A percentile compares a stretch with the other conserved stretches of the same genome.
These are phyloP conservation scores for Alternaria brassicae DNA, from an alignment of 2,329 filamentous ascomycete genomes.

Conservation along the genomic window DNA sequence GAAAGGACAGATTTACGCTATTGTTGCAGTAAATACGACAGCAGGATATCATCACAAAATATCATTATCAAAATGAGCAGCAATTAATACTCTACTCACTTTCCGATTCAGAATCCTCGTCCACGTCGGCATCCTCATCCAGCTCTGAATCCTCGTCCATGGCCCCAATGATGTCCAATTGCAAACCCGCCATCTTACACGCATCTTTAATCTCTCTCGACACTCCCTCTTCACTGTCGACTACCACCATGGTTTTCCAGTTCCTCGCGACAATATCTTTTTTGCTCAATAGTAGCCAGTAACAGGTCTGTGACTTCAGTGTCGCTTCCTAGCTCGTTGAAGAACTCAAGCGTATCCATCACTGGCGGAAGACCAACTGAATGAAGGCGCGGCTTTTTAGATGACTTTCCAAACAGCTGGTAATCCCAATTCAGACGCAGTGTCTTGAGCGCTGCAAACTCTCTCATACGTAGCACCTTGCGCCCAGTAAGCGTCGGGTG, in stretches of 20 bases:
- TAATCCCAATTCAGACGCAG: conserved; percentile 44
- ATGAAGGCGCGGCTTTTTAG: conserved; percentile 41
- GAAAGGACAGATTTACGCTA: conserved; percentile 8
- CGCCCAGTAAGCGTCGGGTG: conserved; percentile 36
- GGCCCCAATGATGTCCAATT: conserved; percentile 60
- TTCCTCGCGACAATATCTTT: conserved; percentile 34
- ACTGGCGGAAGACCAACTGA: conserved; percentile 41
- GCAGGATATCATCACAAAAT: too few species aligned
- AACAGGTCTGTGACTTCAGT: conserved; percentile 40
- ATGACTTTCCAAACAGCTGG: conserved; percentile 43
- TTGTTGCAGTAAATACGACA: background rate
- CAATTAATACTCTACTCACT: background rate
- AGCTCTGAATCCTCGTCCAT: conserved; percentile 18
- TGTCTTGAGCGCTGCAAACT: conserved; percentile 35
- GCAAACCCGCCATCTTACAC: conserved; percentile 29
- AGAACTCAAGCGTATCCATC: conserved; percentile 40
- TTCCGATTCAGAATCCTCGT: background rate
- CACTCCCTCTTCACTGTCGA: conserved; percentile 36
- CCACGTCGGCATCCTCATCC: background rate
- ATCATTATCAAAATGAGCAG: background rate
- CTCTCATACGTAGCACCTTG: conserved; percentile 40
- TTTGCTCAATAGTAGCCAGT: conserved; percentile 36
- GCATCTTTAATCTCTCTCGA: conserved; percentile 32
- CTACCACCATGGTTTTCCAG: conserved; percentile 35
- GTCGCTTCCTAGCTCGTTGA: conserved; percentile 44